Conservation (phyloP, 2,329 filamentous ascomycete genomes). For the Coniochaeta hoffmannii region DNA sequence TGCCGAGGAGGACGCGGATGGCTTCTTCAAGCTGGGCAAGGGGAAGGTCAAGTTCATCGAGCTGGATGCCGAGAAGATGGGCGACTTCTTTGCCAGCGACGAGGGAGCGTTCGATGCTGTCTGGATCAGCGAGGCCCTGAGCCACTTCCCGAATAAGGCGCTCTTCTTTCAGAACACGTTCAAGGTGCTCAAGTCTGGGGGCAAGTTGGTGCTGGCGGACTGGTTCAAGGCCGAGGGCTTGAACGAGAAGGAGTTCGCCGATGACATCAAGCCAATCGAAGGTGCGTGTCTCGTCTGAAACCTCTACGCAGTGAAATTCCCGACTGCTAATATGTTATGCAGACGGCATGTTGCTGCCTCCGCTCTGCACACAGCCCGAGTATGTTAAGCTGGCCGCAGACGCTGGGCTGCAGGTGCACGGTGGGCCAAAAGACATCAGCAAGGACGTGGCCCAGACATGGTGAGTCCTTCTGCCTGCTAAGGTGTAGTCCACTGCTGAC, state of each 20-base stretch:
- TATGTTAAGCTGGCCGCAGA: constrained; percentile 42
- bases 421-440: constrained; percentile 48
- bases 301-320: not conserved
- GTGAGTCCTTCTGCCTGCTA: constrained; percentile 33
- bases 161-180: constrained; percentile 49
- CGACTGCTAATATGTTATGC: not conserved
- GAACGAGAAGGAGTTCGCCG: constrained; percentile 32
- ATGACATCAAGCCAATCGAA: constrained; percentile 53
- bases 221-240: constrained; percentile 51
- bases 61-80: constrained; percentile 55
- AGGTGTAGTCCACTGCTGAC: too few relatives aligned
- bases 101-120: constrained; percentile 42
- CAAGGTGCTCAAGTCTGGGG: constrained; percentile 37
- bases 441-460: constrained; percentile 51
- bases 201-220: constrained; percentile 50
- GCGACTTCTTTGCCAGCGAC: constrained; percentile 36
- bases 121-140: constrained; percentile 56
- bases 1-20: constrained; percentile 17
- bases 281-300: constrained; percentile 22
- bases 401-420: constrained; percentile 38
- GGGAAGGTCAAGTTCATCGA: constrained; percentile 48
- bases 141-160: constrained; percentile 51
- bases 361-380: constrained; percentile 43
- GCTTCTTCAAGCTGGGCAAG: constrained; percentile 29
- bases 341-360: constrained; percentile 55